phyloP scores from a whole-genome alignment of 805 yeast species.

The Kurtzmaniella fragi region DNA sequence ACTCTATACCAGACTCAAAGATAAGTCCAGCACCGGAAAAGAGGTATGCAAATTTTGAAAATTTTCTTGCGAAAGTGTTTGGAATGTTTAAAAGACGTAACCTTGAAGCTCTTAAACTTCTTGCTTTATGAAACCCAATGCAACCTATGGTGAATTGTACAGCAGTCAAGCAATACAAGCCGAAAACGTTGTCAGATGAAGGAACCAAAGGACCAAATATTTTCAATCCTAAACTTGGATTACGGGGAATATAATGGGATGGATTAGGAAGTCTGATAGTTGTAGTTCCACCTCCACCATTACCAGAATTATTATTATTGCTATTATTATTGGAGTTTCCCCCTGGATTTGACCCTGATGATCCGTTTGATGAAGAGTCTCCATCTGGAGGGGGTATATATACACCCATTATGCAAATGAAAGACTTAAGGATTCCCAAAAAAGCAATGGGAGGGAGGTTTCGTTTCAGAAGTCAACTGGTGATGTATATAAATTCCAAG shows the following conservation, averaged over 20 bases:
- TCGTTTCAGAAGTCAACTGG: too few relatives aligned
- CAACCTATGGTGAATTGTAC: conserved; percentile 51
- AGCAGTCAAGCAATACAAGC: conserved; percentile 48
- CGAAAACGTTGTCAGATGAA: conserved; percentile 58
- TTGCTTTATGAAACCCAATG: conserved; percentile 14
- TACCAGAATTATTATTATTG: conserved; percentile 1
- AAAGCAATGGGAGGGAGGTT: too few relatives aligned
- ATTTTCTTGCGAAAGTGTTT: conserved; percentile 8
- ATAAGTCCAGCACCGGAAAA: conserved; percentile 41
- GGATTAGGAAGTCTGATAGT: conserved; percentile 15
- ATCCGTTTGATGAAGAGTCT: conserved; percentile 2
- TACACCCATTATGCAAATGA: conserved; percentile 25
- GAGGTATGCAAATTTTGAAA: conserved; percentile 12
- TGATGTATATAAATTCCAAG: too few relatives aligned
- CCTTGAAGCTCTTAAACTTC: conserved; percentile 10
- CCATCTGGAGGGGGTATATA: conserved; percentile 31
- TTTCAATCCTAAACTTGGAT: conserved; percentile 56
- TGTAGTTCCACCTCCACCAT: conserved; percentile 5
- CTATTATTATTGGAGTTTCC: not conserved
- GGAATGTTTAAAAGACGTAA: conserved; percentile 8
- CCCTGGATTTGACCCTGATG: not conserved
- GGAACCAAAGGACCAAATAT: conserved; percentile 74
- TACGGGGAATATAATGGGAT: conserved; percentile 13
- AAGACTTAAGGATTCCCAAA: too few relatives aligned
- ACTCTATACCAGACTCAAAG: conserved; percentile 54